phyloP scores from a whole-genome alignment of 495 filamentous ascomycete species.

The Xanthoparmelia taractica region DNA sequence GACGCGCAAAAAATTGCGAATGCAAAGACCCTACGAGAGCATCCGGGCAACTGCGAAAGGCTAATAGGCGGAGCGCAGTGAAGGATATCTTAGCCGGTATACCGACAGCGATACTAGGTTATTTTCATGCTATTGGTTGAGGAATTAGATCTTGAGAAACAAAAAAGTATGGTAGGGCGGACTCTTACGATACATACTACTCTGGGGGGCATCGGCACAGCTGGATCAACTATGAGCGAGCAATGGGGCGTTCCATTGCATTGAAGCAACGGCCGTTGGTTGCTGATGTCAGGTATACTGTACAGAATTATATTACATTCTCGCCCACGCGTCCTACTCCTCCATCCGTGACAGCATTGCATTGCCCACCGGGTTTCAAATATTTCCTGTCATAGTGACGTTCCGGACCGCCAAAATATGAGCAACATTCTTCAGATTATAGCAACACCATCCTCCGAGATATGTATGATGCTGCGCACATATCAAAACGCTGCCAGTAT shows the following conservation, averaged over 20 bases:
- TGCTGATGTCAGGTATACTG: background rate
- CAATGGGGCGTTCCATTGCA: background rate
- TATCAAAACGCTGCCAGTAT: conserved; percentile 9
- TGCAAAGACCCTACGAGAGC: background rate
- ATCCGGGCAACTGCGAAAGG: background rate
- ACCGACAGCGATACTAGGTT: background rate
- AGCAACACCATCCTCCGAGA: background rate
- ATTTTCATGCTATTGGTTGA: background rate
- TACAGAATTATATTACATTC: background rate
- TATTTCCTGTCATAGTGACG: background rate
- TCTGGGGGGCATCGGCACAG: background rate
- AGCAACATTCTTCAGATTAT: background rate
- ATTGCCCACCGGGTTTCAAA: background rate
- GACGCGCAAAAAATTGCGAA: background rate
- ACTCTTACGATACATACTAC: background rate
- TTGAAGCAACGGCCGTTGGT: background rate
- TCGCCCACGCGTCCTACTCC: background rate
- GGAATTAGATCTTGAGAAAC: background rate
- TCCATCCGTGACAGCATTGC: background rate
- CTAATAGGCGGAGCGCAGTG: background rate
- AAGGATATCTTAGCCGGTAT: background rate
- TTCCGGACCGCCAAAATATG: background rate
- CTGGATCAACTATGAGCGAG: background rate
- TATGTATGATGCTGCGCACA: background rate
- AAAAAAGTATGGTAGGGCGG: background rate